Conservation (phyloP, 2,329 filamentous ascomycete species). For the Monilinia fructigena region DNA sequence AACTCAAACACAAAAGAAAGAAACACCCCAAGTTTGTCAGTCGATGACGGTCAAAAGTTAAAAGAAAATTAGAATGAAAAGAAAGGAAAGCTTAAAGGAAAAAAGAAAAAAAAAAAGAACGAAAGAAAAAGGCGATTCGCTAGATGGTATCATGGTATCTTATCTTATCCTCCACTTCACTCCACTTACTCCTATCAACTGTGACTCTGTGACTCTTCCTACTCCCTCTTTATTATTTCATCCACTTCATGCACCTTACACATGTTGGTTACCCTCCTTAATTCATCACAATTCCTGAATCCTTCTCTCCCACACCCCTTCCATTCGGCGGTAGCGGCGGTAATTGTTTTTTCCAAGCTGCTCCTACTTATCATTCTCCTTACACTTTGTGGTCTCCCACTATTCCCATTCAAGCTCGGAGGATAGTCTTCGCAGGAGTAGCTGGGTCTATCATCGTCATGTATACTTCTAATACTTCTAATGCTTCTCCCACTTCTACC, state of each 20-base stretch:
- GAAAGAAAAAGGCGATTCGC: slow-evolving; percentile 18
- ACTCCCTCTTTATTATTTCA: slow-evolving; percentile 7
- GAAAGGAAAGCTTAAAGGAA: background rate
- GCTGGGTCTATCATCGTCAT: slow-evolving; percentile 36
- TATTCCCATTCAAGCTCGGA: slow-evolving; percentile 24
- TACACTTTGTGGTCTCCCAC: slow-evolving; percentile 9
- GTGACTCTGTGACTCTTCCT: too few species aligned
- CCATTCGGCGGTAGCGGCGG: slow-evolving; percentile 51
- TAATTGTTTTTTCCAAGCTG: slow-evolving; percentile 59
- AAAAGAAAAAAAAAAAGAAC: background rate
- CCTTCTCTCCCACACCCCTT: slow-evolving; percentile 8
- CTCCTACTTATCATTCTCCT: slow-evolving; percentile 48
- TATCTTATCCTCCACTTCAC: slow-evolving; percentile 3
- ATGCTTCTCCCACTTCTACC: slow-evolving; percentile 56
- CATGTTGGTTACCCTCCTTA: background rate
- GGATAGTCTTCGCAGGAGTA: slow-evolving; percentile 29
- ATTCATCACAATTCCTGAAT: slow-evolving; percentile 12
- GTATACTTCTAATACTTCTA: slow-evolving; percentile 37
- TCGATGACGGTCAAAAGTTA: slow-evolving; percentile 15
- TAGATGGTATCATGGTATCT: slow-evolving; percentile 25
- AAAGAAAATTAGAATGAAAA: slow-evolving; percentile 7
- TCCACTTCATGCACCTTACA: background rate
- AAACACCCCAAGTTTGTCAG: background rate
- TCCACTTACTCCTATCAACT: background rate
- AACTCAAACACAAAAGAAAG: slow-evolving; percentile 10